Conservation (phyloP, 345 rosid species). For the Murraya paniculata region DNA sequence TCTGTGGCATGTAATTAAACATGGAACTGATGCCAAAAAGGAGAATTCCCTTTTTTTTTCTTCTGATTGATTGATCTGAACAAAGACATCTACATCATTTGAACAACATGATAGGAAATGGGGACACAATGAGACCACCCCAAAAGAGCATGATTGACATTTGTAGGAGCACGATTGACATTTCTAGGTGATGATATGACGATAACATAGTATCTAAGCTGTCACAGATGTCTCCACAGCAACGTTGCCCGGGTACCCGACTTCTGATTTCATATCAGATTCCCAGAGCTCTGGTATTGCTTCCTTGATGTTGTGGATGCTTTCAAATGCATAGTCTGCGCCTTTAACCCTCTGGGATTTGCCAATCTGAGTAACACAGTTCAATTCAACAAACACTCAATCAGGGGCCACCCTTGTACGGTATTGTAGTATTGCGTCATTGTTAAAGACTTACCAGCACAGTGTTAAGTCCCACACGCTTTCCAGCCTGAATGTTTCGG, state of each 20-base stretch:
- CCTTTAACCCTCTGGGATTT: constrained; percentile 55
- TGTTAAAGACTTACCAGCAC: constrained; percentile 48
- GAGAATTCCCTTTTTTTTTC: not conserved
- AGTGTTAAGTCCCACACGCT: constrained; percentile 63
- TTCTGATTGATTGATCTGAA: constrained; percentile 12
- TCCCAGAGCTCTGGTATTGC: constrained; percentile 74
- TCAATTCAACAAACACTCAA: not conserved
- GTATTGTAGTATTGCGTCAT: not conserved
- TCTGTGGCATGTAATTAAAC: not conserved
- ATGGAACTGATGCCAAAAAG: not conserved
- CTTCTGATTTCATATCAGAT: constrained; percentile 50
- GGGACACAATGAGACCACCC: constrained; percentile 11
- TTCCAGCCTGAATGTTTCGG: constrained; percentile 77
- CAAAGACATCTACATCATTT: constrained; percentile 25
- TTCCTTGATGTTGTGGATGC: constrained; percentile 68
- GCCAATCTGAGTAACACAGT: constrained; percentile 52
- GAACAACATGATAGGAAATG: constrained; percentile 11
- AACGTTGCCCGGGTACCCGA: constrained; percentile 44
- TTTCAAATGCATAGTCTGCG: constrained; percentile 76
- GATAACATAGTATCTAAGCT: constrained; percentile 39
- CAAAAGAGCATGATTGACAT: not conserved
- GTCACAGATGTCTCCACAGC: constrained; percentile 74
- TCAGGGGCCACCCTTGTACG: not conserved
- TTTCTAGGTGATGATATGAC: not conserved
- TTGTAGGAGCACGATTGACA: not conserved